These are phyloP conservation scores for Agaricus bisporus DNA, from an alignment of 768 basidiomycete genomes.

Conservation along the genomic window DNA sequence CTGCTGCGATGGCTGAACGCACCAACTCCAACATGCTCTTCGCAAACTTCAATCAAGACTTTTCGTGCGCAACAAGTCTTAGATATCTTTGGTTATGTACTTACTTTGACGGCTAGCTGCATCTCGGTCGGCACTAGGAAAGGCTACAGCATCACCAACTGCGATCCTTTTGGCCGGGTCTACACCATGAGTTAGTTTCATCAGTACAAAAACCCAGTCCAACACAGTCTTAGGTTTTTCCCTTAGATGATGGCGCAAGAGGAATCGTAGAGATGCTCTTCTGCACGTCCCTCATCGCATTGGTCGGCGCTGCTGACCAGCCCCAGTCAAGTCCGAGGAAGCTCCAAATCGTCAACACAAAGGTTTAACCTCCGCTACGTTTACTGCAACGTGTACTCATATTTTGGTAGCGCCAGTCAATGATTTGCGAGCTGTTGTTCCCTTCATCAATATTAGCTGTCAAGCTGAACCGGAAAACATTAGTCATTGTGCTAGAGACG, in stretches of 20 bases:
- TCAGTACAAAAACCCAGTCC: too few relatives aligned
- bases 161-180: slow-evolving; percentile 95
- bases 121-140: slow-evolving; percentile 92
- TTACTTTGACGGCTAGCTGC: slow-evolving; percentile 41
- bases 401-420: slow-evolving; percentile 76
- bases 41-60: slow-evolving; percentile 98
- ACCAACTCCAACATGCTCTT: slow-evolving; percentile 57
- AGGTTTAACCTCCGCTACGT: slow-evolving; percentile 43
- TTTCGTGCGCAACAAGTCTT: slow-evolving; percentile 54
- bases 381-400: neutral
- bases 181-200: slow-evolving; percentile 79
- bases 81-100: neutral
- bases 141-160: slow-evolving; percentile 96
- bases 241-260: slow-evolving; percentile 81
- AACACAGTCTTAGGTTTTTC: neutral
- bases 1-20: slow-evolving; percentile 29
- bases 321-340: slow-evolving; percentile 87
- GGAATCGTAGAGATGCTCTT: slow-evolving; percentile 99
- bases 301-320: slow-evolving; percentile 94
- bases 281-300: slow-evolving; percentile 94
- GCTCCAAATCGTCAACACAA: slow-evolving; percentile 97
- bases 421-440: slow-evolving; percentile 98
- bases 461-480: slow-evolving; percentile 93
- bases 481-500: slow-evolving; percentile 93
- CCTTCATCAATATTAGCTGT: slow-evolving; percentile 96